Evolutionary conservation across 1,139 yeast genomes (phyloP), one percentile per base, ranked within the genome.

Genomic region (Geotrichum armillariae): DNA sequence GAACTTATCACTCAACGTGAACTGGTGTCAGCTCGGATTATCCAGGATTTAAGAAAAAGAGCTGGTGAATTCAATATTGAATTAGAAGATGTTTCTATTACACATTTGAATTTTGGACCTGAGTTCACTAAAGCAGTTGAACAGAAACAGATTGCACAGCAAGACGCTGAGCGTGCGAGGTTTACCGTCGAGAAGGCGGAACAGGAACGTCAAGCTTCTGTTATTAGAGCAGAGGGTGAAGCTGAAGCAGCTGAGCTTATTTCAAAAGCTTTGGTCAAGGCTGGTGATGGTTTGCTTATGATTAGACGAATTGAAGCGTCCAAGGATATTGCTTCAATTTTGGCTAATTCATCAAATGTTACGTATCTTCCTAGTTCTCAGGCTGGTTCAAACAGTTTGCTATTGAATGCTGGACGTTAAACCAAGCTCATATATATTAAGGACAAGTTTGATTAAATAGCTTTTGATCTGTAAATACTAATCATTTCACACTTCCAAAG

Each of bases 91-190:
- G 99, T 94, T 45, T 88, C 97, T 25, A 94, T 94, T 59, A 94
- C 99, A 20, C 99, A 94, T 72, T 85, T 94, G 91, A 88, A 97
- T 1, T 94, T 94, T 69, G 99, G 99, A 50, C 80, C 79, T 60
- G 99, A 94, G 66, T 94, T 94, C 74, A 94, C 99, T 53, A 91
- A 89, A 71, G 98, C 99, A 21, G 99, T 93, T 53, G 99, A 94
- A 73, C 96, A 89, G 73, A 94, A 94, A 72, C 99, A 94, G 71
- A 94, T 94, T 71, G 99, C 99, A 29, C 99, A 93, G 74, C 99
- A 94, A 72, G 99, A 94, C 66, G 98, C 99, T 21, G 99, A 94
- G 73, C 81, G 99, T 62, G 97, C 98, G 53, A 85, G 87, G 65
- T 94, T 82, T 68, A 77, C 90, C 55, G 99, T 94, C 47, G 97